A percentile compares a stretch with the other conserved stretches of the same genome.
These are phyloP conservation scores for Eucalyptus globulus DNA, from an alignment of 345 rosid genomes.

Conservation along the genomic window DNA sequence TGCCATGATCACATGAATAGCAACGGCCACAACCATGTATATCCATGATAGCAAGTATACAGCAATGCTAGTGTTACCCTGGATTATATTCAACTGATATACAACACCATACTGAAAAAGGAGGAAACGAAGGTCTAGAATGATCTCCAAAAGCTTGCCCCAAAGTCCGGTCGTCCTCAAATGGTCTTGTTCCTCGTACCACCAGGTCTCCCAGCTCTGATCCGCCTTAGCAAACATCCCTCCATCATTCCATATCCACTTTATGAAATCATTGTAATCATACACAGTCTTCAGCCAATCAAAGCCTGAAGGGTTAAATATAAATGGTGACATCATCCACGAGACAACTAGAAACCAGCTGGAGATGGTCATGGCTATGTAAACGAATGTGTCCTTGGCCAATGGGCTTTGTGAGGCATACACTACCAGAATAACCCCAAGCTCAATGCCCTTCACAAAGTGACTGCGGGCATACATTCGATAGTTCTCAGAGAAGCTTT, in stretches of 20 bases:
- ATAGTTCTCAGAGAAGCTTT: constrained; percentile 72
- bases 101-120: constrained; percentile 88
- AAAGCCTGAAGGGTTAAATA: constrained; percentile 84
- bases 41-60: constrained; percentile 75
- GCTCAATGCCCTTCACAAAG: constrained; percentile 84
- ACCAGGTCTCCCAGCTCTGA: constrained; percentile 92
- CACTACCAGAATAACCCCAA: constrained; percentile 64
- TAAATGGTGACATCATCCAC: constrained; percentile 85
- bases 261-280: constrained; percentile 66
- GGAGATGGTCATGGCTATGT: constrained; percentile 62
- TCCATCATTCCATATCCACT: constrained; percentile 65
- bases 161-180: constrained; percentile 53
- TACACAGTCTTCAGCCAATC: constrained; percentile 93
- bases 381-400: constrained; percentile 41
- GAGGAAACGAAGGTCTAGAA: constrained; percentile 76
- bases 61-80: constrained; percentile 15
- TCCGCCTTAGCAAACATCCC: constrained; percentile 56
- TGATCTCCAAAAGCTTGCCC: constrained; percentile 71
- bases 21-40: constrained; percentile 42
- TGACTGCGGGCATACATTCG: constrained; percentile 80
- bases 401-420: constrained; percentile 60
- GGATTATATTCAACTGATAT: constrained; percentile 45
- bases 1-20: constrained; percentile 34
- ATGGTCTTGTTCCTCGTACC: constrained; percentile 87
- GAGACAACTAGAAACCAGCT: constrained; percentile 88